These are phyloP conservation scores for Dactylonectria macrodidyma DNA, from an alignment of 2,329 filamentous ascomycete genomes.

Conservation along the genomic window DNA sequence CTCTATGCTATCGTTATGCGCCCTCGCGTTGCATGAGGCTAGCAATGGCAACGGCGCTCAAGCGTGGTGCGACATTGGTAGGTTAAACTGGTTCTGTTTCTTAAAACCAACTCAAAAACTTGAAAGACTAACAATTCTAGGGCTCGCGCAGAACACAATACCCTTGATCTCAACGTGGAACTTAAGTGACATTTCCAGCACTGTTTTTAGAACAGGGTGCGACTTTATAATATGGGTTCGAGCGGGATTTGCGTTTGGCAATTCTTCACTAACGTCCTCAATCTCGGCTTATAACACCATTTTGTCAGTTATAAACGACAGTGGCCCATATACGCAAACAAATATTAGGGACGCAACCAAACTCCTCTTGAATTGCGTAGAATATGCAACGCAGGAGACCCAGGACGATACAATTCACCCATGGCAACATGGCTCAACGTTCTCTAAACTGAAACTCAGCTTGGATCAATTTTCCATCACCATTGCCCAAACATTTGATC, in stretches of 20 bases:
- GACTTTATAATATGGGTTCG: neutral
- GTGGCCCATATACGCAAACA: neutral
- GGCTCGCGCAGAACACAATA: neutral
- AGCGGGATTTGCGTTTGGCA: neutral
- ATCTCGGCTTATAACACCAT: neutral
- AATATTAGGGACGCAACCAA: neutral
- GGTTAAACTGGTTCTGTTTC: neutral
- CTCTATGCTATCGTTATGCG: neutral
- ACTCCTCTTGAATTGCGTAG: neutral
- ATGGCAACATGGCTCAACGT: constrained; percentile 5
- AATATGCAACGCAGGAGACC: neutral
- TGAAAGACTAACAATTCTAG: neutral
- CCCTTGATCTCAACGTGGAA: neutral
- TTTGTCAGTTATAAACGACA: neutral
- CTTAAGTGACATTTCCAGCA: neutral
- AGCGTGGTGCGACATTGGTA: constrained; percentile 12
- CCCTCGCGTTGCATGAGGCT: neutral
- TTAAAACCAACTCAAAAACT: too few relatives aligned
- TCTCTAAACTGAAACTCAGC: neutral
- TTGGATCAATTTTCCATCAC: constrained; percentile 14
- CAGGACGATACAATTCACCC: neutral
- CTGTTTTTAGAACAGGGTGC: neutral
- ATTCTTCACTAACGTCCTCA: neutral
- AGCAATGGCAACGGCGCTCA: constrained; percentile 2
- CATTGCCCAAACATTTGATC: neutral